Conservation (phyloP, 768 basidiomycete species). For the Leccinum barrowsii region DNA sequence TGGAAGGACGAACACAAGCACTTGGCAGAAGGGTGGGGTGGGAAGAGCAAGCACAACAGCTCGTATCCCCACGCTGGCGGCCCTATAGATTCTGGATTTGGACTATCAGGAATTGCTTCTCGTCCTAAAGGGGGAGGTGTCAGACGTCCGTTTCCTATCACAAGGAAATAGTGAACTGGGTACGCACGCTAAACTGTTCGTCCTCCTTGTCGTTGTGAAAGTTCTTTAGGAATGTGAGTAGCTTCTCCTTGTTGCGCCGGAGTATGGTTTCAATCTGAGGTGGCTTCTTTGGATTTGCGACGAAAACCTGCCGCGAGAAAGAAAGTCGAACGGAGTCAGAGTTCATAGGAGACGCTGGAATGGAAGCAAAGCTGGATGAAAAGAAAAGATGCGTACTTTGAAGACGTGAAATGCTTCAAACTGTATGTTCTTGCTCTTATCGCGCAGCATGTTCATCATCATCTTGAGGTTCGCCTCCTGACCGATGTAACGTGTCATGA, state of each 20-base stretch:
- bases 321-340: not conserved
- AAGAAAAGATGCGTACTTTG: conserved; percentile 61
- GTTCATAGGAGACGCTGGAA: not conserved
- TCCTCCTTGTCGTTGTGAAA: conserved; percentile 99
- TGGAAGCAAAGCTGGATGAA: not conserved
- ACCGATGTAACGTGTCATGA: conserved; percentile 97
- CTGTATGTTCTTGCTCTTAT: conserved; percentile 99
- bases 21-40: not conserved
- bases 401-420: conserved; percentile 99
- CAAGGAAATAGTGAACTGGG: not conserved
- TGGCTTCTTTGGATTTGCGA: conserved; percentile 99
- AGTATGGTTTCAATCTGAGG: conserved; percentile 90
- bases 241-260: conserved; percentile 89
- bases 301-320: conserved; percentile 75
- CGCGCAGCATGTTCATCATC: conserved; percentile 99
- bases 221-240: conserved; percentile 80
- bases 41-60: not conserved
- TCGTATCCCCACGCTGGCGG: not conserved
- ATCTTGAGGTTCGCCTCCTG: conserved; percentile 96
- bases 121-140: conserved; percentile 48
- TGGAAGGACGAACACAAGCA: not conserved
- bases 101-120: conserved; percentile 93
- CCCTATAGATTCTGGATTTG: conserved; percentile 81
- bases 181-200: conserved; percentile 85
- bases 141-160: not conserved